A percentile compares a stretch with the other conserved stretches of the same genome.
phyloP scores from a whole-genome alignment of 331 rosid species.

The Rosa hybrid region DNA sequence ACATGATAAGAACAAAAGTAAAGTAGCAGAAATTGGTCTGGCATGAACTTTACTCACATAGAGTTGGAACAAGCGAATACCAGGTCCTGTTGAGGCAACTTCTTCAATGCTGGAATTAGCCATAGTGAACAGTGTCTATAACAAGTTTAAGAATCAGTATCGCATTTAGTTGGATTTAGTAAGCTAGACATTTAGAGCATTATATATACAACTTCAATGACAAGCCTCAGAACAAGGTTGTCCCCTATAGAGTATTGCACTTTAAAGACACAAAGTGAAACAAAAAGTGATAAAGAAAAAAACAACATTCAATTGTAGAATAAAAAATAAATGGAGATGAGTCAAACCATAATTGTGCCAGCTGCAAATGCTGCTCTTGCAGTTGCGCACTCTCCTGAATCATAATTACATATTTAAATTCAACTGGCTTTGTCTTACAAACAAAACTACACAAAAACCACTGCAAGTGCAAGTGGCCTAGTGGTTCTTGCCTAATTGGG shows the following conservation, averaged over 20 bases:
- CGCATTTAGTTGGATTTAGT: not conserved
- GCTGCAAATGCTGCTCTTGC: constrained; percentile 86
- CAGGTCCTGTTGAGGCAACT: constrained; percentile 97
- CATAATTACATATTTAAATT: not conserved
- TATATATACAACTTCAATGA: not conserved
- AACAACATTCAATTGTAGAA: not conserved
- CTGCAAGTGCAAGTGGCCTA: no score
- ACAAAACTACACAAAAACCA: not conserved
- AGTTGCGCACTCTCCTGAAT: constrained; percentile 79
- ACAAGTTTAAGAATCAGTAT: constrained; percentile 26
- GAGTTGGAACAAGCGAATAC: constrained; percentile 92
- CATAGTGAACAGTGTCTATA: constrained; percentile 90
- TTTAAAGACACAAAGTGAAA: not conserved
- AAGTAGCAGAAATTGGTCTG: not conserved
- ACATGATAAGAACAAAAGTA: not conserved
- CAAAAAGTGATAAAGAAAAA: not conserved
- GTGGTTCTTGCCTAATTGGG: no score
- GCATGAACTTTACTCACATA: constrained; percentile 49
- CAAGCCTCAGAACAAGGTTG: not conserved
- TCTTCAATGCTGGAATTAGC: constrained; percentile 95
- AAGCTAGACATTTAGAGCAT: not conserved
- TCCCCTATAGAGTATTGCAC: not conserved
- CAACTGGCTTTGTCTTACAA: not conserved
- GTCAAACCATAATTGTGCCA: constrained; percentile 74
- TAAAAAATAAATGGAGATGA: constrained; percentile 7